Evolutionary conservation across 352 stramenopile species (phyloP).

Genomic region (Pythium utonaiense): DNA sequence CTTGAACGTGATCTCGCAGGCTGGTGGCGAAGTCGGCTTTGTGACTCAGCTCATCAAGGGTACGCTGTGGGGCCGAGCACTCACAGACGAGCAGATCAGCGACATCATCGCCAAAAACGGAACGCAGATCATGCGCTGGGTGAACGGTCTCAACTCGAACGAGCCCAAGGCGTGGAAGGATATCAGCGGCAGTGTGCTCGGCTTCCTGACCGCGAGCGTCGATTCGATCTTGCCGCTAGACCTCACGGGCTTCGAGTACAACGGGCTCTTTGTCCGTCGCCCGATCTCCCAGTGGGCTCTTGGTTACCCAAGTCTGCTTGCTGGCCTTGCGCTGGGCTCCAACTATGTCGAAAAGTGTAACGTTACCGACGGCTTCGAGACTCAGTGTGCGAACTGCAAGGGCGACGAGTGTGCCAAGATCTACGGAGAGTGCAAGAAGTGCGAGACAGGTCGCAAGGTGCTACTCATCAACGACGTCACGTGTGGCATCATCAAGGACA

Average conservation of each 20-base stretch:
- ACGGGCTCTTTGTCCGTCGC: slow-evolving; percentile 62
- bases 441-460: slow-evolving; percentile 21
- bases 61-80: slow-evolving; percentile 35
- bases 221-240: slow-evolving; percentile 38
- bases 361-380: slow-evolving; percentile 27
- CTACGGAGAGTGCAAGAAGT: slow-evolving; percentile 35
- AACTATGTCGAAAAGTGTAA: slow-evolving; percentile 53
- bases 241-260: slow-evolving; percentile 66
- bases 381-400: slow-evolving; percentile 36
- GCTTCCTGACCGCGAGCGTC: slow-evolving; percentile 31
- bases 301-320: slow-evolving; percentile 68
- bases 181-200: slow-evolving; percentile 39
- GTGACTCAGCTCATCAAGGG: slow-evolving; percentile 36
- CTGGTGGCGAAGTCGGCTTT: slow-evolving; percentile 59
- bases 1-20: slow-evolving; percentile 59
- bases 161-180: slow-evolving; percentile 61
- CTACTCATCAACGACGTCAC: slow-evolving; percentile 28
- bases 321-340: slow-evolving; percentile 47
- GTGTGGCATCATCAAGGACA: slow-evolving; percentile 27
- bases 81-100: slow-evolving; percentile 22
- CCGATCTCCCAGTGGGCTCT: slow-evolving; percentile 61
- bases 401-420: slow-evolving; percentile 29
- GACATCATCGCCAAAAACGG: slow-evolving; percentile 37
- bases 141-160: slow-evolving; percentile 79
- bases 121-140: slow-evolving; percentile 64